A percentile compares a stretch with the other conserved stretches of the same genome.
Evolutionary conservation across 345 rosid genomes (phyloP).

Genomic region (Triadica sebifera): DNA sequence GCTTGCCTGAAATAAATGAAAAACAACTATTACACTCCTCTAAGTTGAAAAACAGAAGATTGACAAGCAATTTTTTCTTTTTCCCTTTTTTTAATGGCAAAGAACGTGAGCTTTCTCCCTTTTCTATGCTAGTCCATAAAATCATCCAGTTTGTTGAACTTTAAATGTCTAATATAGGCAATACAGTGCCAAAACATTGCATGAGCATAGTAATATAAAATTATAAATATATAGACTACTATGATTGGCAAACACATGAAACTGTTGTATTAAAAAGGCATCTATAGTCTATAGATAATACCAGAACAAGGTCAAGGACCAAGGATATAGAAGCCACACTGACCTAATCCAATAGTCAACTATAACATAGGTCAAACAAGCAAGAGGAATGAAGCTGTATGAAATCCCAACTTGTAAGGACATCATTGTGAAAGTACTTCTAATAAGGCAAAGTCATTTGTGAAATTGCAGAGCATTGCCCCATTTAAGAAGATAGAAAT

Average conservation of each 20-base stretch:
- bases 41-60: not conserved
- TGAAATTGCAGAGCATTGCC: not conserved
- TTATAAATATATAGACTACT: too few species aligned
- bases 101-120: too few species aligned
- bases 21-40: not conserved
- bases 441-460: not conserved
- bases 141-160: too few species aligned
- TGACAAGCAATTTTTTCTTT: not conserved
- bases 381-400: not conserved
- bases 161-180: too few species aligned
- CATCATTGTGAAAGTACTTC: not conserved
- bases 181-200: too few species aligned
- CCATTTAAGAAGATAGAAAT: not conserved
- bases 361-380: not conserved
- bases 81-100: too few species aligned
- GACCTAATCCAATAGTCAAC: not conserved
- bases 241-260: too few species aligned
- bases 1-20: conserved; percentile 17
- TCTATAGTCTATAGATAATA: not conserved
- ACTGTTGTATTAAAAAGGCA: not conserved
- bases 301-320: not conserved
- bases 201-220: too few species aligned
- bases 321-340: not conserved
- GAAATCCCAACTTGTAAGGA: not conserved
- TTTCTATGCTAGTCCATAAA: too few species aligned